These are phyloP conservation scores for Trichoderma endophyticum DNA, from an alignment of 2,329 filamentous ascomycete species.

Conservation along the genomic window DNA sequence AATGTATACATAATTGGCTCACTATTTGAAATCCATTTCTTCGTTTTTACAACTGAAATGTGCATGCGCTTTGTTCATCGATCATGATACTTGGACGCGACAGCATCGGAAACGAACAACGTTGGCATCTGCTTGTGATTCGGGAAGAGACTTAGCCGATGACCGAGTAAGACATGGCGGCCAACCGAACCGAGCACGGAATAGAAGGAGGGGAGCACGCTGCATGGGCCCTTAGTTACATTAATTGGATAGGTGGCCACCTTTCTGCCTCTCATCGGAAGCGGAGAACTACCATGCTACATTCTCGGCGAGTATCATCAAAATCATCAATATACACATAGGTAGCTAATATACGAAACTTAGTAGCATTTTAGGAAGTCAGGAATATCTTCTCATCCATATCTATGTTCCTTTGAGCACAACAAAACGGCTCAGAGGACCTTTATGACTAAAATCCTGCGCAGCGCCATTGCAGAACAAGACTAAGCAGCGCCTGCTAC, in stretches of 20 bases:
- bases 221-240: neutral
- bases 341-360: neutral
- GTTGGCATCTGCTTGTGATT: neutral
- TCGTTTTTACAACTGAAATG: neutral
- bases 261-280: neutral
- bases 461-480: neutral
- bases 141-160: neutral
- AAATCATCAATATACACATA: neutral
- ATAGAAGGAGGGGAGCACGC: neutral
- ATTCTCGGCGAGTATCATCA: neutral
- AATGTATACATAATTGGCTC: rapidly evolving
- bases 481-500: rapidly evolving
- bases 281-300: neutral
- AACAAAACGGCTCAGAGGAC: neutral
- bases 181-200: neutral
- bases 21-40: rapidly evolving
- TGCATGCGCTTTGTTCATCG: neutral
- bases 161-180: neutral
- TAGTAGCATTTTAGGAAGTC: neutral
- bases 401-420: neutral
- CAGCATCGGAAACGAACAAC: neutral
- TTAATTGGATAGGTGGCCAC: neutral
- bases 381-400: neutral
- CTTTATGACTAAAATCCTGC: neutral
- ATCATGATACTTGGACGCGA: neutral